Base-by-base conservation (phyloP, 257 asterid species). In the Mitragyna speciosa region DNA sequence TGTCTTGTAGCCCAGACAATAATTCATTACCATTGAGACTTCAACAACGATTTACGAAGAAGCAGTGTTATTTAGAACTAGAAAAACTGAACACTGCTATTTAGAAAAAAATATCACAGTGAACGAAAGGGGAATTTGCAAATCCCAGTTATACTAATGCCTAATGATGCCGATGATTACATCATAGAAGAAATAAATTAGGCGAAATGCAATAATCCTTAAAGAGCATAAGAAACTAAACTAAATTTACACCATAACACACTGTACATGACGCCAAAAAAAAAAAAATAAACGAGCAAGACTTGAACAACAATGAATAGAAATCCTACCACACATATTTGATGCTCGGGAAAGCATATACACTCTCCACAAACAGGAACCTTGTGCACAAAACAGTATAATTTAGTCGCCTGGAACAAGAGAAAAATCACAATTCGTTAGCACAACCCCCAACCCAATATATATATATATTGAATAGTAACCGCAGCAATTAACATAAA, bases 321-420 rank as follows among this genome's bases (percentile, higher is more conserved):
- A 77, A 65, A 86, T 76, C 91, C 70, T 95, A 95, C 99, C 99
- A 92, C 97, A 73, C 99, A 95, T 71, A 90, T 89, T 86, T 90
- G 97, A 85, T 95, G 99, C 85, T 95, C 99, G 6, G 94, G 91
- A 76, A 90, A 92, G 90, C 98, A 95, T 82, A 95, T 90, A 83
- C 99, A 95, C 87, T 93, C 97, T 79, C 97, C 99, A 77, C 99
- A 95, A 71, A 95, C 93, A 30, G 98, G 97, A 82, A 93, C 96
- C 89, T 95, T 95, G 94, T 95, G 99, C 85, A 93, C 98, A 83
- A 95, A 95, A 92, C 99, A 95, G 87, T 95, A 93, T 77, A 95
- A 80, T 82, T 95, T 95, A 49, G 99, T 93, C 63, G 99, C 99
- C 99, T 95, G 85, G 76, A 79, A 83, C 83, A 69, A 86, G 88